A percentile compares a stretch with the other conserved stretches of the same genome.
Evolutionary conservation across 2,329 filamentous ascomycete species (phyloP).

Genomic region (Dryadomyces quercivorus): DNA sequence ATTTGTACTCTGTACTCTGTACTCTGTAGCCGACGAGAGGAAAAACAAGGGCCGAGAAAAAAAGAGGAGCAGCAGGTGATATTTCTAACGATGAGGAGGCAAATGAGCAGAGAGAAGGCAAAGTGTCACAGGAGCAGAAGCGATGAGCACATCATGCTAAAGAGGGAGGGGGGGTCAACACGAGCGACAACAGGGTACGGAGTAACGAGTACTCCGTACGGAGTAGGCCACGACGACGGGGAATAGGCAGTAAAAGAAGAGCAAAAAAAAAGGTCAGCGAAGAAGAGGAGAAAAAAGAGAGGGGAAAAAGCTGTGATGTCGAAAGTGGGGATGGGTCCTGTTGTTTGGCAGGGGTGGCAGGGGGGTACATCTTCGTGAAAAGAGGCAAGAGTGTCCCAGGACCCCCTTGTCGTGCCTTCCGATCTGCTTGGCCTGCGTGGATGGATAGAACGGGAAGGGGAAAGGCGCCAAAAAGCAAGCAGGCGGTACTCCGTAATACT

Average conservation of each 20-base stretch:
- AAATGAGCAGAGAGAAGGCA: neutral
- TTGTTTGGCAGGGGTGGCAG: neutral
- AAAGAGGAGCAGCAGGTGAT: neutral
- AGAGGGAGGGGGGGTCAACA: neutral
- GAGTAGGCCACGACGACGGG: neutral
- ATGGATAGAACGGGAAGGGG: neutral
- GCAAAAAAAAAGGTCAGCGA: neutral
- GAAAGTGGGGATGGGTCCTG: neutral
- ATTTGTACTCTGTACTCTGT: too few relatives aligned
- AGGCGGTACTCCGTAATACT: too few relatives aligned
- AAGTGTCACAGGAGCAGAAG: neutral
- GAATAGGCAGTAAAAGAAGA: neutral
- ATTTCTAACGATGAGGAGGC: neutral
- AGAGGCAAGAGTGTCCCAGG: conserved; percentile 6
- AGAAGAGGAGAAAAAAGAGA: neutral
- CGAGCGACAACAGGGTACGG: neutral
- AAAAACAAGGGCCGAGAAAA: neutral
- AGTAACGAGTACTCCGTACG: neutral
- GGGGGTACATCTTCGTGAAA: neutral
- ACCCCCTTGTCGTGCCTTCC: neutral
- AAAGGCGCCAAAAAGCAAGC: too few relatives aligned
- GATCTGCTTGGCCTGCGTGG: neutral
- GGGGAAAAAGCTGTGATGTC: neutral
- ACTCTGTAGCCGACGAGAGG: neutral
- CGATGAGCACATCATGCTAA: neutral